phyloP scores from a whole-genome alignment of 2,329 filamentous ascomycete genomes.

The Diaporthe vexans region DNA sequence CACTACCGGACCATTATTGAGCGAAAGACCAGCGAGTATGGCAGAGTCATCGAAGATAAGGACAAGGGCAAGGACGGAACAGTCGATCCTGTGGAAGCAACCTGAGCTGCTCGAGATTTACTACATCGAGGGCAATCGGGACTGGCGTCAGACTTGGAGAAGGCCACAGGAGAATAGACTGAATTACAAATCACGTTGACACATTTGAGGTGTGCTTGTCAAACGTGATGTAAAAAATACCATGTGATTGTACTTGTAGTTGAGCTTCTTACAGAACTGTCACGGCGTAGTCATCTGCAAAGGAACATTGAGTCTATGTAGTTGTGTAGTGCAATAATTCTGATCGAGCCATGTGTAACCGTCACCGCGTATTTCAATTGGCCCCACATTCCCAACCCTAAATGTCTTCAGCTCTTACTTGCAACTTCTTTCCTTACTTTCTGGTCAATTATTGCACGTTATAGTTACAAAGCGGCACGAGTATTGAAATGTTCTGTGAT shows the following conservation, averaged over 20 bases:
- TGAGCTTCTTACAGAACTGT: not conserved
- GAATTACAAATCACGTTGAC: not conserved
- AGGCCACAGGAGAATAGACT: not conserved
- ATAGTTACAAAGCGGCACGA: no score
- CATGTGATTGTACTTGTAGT: no score
- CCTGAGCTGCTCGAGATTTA: not conserved
- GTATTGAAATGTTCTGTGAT: no score
- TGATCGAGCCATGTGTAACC: no score
- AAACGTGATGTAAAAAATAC: no score
- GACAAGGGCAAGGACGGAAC: not conserved
- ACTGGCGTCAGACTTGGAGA: not conserved
- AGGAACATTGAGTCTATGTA: not conserved
- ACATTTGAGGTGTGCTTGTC: not conserved
- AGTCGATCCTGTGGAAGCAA: not conserved
- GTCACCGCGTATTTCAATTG: no score
- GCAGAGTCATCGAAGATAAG: conserved; percentile 30
- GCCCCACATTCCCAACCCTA: no score
- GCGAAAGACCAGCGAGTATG: conserved; percentile 39
- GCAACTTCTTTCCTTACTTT: no score
- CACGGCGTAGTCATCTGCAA: not conserved
- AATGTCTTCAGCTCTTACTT: no score
- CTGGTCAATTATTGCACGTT: no score
- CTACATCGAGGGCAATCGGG: not conserved
- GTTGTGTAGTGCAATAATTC: not conserved
- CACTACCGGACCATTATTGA: conserved; percentile 45